Conservation (phyloP, 2,329 filamentous ascomycete genomes). For the Pestalotiopsis sp. region DNA sequence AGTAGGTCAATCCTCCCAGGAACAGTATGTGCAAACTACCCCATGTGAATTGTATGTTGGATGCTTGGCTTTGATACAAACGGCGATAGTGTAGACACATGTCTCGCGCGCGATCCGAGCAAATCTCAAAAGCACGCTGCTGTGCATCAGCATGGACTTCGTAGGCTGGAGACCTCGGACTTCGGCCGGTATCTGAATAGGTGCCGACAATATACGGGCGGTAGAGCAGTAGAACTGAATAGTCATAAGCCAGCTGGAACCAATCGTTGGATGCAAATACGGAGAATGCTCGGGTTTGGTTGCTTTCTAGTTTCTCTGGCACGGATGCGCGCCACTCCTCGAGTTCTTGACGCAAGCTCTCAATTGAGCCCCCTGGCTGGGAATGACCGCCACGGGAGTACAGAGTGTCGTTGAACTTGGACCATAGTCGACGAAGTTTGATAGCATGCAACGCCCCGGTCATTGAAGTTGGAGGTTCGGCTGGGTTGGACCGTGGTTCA, state of each 20-base stretch:
- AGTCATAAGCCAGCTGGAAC: slow-evolving; percentile 10
- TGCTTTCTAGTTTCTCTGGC: slow-evolving; percentile 18
- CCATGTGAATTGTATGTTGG: slow-evolving; percentile 16
- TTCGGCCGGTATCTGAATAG: not conserved
- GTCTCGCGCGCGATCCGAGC: slow-evolving; percentile 10
- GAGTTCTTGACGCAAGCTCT: slow-evolving; percentile 25
- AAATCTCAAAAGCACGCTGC: slow-evolving; percentile 20
- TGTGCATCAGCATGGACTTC: not conserved
- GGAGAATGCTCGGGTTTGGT: slow-evolving; percentile 21
- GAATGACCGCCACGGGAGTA: slow-evolving; percentile 20
- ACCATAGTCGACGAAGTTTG: slow-evolving; percentile 32
- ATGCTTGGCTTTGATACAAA: slow-evolving; percentile 18
- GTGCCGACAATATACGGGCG: slow-evolving; percentile 21
- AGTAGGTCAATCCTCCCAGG: slow-evolving; percentile 19
- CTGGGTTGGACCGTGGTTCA: slow-evolving; percentile 18
- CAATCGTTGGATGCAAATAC: slow-evolving; percentile 18
- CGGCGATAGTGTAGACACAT: slow-evolving; percentile 16
- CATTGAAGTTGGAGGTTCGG: slow-evolving; percentile 28
- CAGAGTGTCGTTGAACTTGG: slow-evolving; percentile 27
- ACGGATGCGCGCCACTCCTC: slow-evolving; percentile 28
- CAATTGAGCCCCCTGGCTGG: slow-evolving; percentile 18
- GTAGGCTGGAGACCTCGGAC: not conserved
- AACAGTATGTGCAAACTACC: slow-evolving; percentile 15
- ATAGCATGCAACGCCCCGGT: slow-evolving; percentile 32
- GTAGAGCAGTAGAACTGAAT: slow-evolving; percentile 1